Base-by-base conservation (phyloP, 2,329 filamentous ascomycete species). In the Diaporthe amygdali region DNA sequence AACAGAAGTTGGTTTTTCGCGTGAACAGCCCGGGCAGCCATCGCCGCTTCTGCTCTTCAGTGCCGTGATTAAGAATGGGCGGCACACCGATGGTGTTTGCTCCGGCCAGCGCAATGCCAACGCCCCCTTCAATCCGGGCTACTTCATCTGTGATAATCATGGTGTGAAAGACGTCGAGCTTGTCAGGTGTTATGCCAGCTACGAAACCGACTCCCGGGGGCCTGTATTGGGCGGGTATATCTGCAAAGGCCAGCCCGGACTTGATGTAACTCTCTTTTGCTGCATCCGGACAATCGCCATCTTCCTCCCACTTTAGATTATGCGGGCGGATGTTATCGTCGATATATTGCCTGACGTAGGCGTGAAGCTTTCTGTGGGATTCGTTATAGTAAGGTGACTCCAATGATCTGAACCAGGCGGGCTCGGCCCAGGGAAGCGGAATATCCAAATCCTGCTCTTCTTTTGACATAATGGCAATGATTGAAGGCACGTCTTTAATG, bases 301-400 rank as follows among this genome's bases (percentile, higher is more conserved):
- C 86, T 5, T 83, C 84, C 76, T 92, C 90, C 90, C 90, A 92
- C 68, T 91, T 87, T 25, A 90, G 84, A 30, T 87, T 86, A 76
- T 88, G 83, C 0, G 89, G 88, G 3, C 86, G 81, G 68, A 92
- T 83, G 44, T 89, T 81, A 3, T 84, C 82, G 70, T 92, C 85
- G 63, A 91, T 82, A 72, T 91, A 92, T 37, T 84, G 78, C 47
- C 90, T 85, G 0, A 90, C 82, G n/a, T 83, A 84, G 52, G 87
- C 83, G 69, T 89, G 88, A 2, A 92, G 83, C 49, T 79, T 82
- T 51, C 86, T 84, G 77, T 92, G 90, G 0, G 87, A 87, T 8
- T 85, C 83, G 47, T 85, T 90, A 82, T 92, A 92, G 80, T 92
- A 91, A 2, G 90, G 89, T 12, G 77, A 78, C 32, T 70, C 73